These are phyloP conservation scores for Boletus vinaceobasis DNA, from an alignment of 768 basidiomycete genomes.

Conservation along the genomic window DNA sequence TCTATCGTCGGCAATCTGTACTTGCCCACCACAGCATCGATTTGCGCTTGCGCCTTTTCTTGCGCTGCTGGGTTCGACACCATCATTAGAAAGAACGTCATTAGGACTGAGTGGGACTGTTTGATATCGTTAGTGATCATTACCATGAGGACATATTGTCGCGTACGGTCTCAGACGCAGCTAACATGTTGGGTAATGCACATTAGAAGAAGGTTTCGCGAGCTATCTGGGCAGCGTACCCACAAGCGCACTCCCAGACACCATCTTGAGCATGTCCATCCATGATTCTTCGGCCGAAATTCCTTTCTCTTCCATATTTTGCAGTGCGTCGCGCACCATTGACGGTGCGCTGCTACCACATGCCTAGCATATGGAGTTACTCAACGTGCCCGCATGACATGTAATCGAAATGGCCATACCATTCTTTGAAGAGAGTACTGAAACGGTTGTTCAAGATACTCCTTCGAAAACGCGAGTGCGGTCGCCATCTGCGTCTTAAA, in stretches of 20 bases:
- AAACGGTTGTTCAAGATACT: constrained; percentile 6
- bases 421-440: not conserved
- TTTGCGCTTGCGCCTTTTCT: constrained; percentile 8
- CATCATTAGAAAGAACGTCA: constrained; percentile 8
- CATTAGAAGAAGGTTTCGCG: not conserved
- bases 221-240: not conserved
- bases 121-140: not conserved
- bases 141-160: not conserved
- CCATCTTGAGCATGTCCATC: constrained; percentile 5
- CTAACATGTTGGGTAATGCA: not conserved
- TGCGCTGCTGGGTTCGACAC: not conserved
- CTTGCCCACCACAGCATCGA: constrained; percentile 5
- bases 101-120: not conserved
- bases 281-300: not conserved
- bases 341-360: not conserved
- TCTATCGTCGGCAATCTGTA: constrained; percentile 5
- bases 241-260: constrained; percentile 6
- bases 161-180: not conserved
- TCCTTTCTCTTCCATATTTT: not conserved
- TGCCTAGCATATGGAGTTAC: not conserved
- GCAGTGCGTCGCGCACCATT: constrained; percentile 6
- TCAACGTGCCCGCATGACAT: too few species aligned
- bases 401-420: not conserved
- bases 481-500: constrained; percentile 3
- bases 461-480: not conserved